These are phyloP conservation scores for Solanum bukasovii DNA, from an alignment of 257 asterid species.

Conservation along the genomic window DNA sequence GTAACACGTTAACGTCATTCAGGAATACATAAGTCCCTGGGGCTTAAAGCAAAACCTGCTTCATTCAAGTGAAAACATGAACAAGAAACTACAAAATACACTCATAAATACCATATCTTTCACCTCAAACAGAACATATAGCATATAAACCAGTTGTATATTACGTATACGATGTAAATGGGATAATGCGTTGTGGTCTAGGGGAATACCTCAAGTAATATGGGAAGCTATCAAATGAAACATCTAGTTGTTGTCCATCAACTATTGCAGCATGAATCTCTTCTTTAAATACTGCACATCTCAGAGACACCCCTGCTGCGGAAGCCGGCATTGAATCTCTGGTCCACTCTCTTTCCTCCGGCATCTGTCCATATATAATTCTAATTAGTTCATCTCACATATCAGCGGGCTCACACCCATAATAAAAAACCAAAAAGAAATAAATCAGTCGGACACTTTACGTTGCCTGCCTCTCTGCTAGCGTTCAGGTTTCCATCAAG, in stretches of 20 bases:
- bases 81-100: background rate
- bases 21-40: background rate
- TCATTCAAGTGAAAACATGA: background rate
- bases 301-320: conserved; percentile 42
- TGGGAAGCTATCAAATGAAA: conserved; percentile 80
- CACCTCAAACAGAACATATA: background rate
- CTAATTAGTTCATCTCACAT: conserved; percentile 5
- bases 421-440: background rate
- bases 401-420: background rate
- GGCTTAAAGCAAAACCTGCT: background rate
- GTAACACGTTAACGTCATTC: background rate
- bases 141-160: background rate
- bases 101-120: background rate
- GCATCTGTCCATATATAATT: conserved; percentile 18
- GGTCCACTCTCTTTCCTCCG: conserved; percentile 59
- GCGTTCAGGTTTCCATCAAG: conserved; percentile 44
- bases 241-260: conserved; percentile 49
- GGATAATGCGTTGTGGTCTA: background rate
- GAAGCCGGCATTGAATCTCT: conserved; percentile 42
- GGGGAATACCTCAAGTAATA: conserved; percentile 61
- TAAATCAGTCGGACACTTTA: conserved; percentile 13
- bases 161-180: background rate
- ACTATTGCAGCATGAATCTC: conserved; percentile 45
- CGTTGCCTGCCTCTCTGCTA: conserved; percentile 48
- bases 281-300: conserved; percentile 52